Evolutionary conservation across 768 basidiomycete genomes (phyloP).

Genomic region (Dioszegia crocea): DNA sequence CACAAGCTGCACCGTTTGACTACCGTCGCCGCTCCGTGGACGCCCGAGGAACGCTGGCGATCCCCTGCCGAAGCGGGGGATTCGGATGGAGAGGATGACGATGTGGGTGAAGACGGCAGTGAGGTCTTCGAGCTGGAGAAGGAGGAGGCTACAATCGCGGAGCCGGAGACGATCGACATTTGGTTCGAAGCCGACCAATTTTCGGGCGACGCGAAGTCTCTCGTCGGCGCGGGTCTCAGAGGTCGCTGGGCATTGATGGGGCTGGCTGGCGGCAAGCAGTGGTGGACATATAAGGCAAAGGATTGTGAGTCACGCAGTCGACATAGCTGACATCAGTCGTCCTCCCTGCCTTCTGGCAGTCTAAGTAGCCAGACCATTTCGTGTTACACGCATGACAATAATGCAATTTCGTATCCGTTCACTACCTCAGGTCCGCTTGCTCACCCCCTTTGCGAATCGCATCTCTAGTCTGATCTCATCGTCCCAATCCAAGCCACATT

Average conservation of each 20-base stretch:
- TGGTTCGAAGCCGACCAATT: constrained; percentile 11
- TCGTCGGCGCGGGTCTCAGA: constrained; percentile 17
- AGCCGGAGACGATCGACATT: constrained; percentile 14
- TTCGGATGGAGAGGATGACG: constrained; percentile 9
- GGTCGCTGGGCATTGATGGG: constrained; percentile 24
- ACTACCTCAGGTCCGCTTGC: no score
- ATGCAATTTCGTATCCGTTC: no score
- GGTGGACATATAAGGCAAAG: constrained; percentile 22
- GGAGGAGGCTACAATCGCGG: constrained; percentile 22
- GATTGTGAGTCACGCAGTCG: constrained; percentile 15
- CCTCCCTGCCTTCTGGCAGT: constrained; percentile 26
- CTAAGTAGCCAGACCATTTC: no score
- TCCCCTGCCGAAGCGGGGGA: not conserved
- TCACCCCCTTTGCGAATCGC: no score
- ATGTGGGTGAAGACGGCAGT: not conserved
- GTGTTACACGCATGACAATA: no score
- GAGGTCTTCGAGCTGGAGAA: constrained; percentile 15
- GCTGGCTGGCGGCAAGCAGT: not conserved
- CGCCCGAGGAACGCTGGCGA: constrained; percentile 33
- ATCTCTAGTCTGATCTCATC: no score
- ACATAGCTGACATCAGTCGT: constrained; percentile 14
- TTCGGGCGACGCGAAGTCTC: not conserved
- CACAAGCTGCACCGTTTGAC: constrained; percentile 14
- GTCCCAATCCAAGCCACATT: no score
- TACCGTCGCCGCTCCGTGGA: constrained; percentile 40